Percentiles rank a stretch among this genome's conserved stretches.
phyloP scores from a whole-genome alignment of 1,284 basidiomycete genomes.

The Cryptococcus hybrid region DNA sequence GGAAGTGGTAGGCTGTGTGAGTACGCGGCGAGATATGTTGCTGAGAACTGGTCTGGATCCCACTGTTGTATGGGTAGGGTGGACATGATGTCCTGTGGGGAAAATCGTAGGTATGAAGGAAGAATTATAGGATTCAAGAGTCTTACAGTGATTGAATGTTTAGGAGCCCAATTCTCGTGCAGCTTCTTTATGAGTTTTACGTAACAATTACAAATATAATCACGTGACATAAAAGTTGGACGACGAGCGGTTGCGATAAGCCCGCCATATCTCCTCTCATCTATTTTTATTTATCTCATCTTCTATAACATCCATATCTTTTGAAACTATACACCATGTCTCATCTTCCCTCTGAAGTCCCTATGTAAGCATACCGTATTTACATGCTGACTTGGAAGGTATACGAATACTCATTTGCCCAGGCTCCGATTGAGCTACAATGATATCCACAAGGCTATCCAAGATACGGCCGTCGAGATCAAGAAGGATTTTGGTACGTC shows the following conservation, averaged over 20 bases:
- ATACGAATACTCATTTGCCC: background rate
- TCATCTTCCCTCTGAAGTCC: conserved; percentile 15
- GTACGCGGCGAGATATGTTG: conserved; percentile 36
- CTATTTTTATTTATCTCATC: background rate
- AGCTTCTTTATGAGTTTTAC: background rate
- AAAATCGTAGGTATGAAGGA: background rate
- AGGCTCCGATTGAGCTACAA: conserved; percentile 49
- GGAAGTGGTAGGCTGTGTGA: conserved; percentile 37
- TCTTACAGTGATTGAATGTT: too few relatives aligned
- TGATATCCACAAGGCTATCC: conserved; percentile 49
- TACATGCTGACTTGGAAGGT: background rate
- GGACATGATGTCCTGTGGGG: conserved; percentile 15
- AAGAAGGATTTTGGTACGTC: conserved; percentile 47
- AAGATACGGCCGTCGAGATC: conserved; percentile 44
- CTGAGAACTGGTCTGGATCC: conserved; percentile 39
- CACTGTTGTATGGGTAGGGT: conserved; percentile 31
- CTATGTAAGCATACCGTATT: conserved; percentile 15
- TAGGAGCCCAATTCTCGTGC: too few relatives aligned
- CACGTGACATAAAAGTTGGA: background rate
- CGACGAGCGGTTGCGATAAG: background rate
- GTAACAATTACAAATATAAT: background rate
- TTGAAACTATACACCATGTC: conserved; percentile 17
- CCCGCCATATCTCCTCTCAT: too few relatives aligned
- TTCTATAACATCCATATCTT: background rate
- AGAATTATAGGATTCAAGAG: background rate